Evolutionary conservation across 768 basidiomycete genomes (phyloP), one percentile per base, ranked within the genome.

Genomic region (Suillus occidentalis): DNA sequence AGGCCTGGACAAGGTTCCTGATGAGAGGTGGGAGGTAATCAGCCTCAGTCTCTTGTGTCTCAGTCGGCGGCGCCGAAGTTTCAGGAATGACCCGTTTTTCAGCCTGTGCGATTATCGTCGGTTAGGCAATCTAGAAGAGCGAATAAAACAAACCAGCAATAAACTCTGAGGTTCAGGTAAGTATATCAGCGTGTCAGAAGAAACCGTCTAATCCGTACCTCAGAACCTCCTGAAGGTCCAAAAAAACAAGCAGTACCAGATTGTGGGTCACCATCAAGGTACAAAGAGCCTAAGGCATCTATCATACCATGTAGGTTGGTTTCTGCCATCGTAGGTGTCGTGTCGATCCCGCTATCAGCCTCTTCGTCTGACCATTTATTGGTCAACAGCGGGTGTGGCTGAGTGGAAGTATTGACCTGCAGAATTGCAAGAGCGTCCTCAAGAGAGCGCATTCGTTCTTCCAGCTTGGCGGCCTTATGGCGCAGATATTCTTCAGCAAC

Each of bases 371-470:
- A 7, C 50, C 63, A n/a, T n/a, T n/a, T 65, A 13, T 66, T 65
- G n/a, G 62, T 37, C 9, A 85, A 76, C n/a, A 84, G 70, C 1
- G 84, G 84, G 66, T 85, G 83, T 1, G 77, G 73, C 60, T 76
- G 67, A 63, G 75, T 69, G 22, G 81, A 79, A 53, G 77, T 72
- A n/a, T 75, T 70, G 31, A 36, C 68, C 59, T 85, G 80, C 25
- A 82, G 71, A 37, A 84, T 84, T 28, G 81, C 81, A 22, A 87
- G 70, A 20, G 84, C 85, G 68, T 85, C 84, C 71, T 88, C 85
- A 25, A 87, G 75, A 3, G 80, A 79, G 66, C 78, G 82, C 80
- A 85, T 84, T 1, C 85, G 79, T 9, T 81, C 80, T 65, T 85
- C 82, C 72, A 86, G 73, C 61, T 75, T 78, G 18, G 71, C 66